Percentiles rank a stretch among this genome's conserved stretches.
Evolutionary conservation across 441 rosid genomes (phyloP).

Genomic region (Macaranga tanarius): DNA sequence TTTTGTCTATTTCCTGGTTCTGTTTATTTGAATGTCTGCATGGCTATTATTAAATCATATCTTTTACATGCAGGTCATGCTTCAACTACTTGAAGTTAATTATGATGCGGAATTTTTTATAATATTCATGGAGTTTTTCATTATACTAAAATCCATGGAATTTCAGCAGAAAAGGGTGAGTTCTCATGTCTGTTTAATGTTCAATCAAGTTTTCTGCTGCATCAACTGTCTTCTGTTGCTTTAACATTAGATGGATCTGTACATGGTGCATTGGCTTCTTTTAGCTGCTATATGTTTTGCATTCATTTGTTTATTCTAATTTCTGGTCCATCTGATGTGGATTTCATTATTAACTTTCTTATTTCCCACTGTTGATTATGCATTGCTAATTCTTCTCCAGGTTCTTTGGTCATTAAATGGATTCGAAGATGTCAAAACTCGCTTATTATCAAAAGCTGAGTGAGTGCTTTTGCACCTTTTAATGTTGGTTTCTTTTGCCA

Average conservation of each 20-base stretch:
- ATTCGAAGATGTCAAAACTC: slow-evolving; percentile 60
- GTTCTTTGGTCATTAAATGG: slow-evolving; percentile 73
- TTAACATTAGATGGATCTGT: slow-evolving; percentile 1
- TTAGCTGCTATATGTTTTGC: neutral
- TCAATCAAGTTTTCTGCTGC: neutral
- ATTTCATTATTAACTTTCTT: neutral
- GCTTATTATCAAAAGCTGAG: slow-evolving; percentile 75
- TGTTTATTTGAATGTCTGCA: neutral
- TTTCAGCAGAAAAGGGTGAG: slow-evolving; percentile 83
- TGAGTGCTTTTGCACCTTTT: slow-evolving; percentile 43
- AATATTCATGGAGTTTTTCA: slow-evolving; percentile 47
- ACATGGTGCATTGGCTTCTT: neutral
- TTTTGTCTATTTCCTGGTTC: slow-evolving; percentile 29
- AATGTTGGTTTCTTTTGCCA: neutral
- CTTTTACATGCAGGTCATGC: slow-evolving; percentile 48
- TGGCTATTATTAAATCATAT: slow-evolving; percentile 9
- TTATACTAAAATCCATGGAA: slow-evolving; percentile 47
- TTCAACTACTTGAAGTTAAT: slow-evolving; percentile 63
- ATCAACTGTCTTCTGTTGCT: neutral
- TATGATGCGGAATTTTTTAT: slow-evolving; percentile 51
- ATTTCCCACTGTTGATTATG: neutral
- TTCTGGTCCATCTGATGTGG: neutral
- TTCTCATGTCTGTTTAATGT: slow-evolving; percentile 9
- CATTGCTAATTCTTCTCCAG: slow-evolving; percentile 39
- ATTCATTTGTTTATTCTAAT: neutral